Base-by-base conservation (phyloP, 495 filamentous ascomycete genomes). In the Cenococcum geophilum region DNA sequence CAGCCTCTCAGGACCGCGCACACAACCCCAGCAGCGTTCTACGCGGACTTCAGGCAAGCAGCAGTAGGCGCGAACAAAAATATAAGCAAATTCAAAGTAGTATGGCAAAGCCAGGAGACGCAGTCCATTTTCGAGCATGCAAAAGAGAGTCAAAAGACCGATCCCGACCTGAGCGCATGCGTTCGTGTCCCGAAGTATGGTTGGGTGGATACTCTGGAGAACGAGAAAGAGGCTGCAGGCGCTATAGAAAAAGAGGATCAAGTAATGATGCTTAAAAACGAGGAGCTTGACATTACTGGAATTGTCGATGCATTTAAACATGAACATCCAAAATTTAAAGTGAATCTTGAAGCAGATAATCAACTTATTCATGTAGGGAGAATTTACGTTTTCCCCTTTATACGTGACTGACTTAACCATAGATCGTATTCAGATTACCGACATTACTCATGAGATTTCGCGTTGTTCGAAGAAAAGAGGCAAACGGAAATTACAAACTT, bases 121-220 rank as follows among this genome's bases (percentile, higher is more conserved):
- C 61, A 68, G 48, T 25, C 40, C 3, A 55, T 68, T 14, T 51
- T 68, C 21, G 45, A 61, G 18, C 51, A 67, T 32, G 37, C 55
- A 11, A 62, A 50, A 36, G 48, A 61, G 35, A 68, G 68, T 52
- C 52, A 37, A 10, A 51, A 55, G 12, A 25, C 32, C 20, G 56
- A 65, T 45, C 1, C 42, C 3, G 59, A 67, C 47, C 48, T 66
- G 1, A 60, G 55, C 36, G 49, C 58, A 2, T 35, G 40, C 22
- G 45, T 42, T 10, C 14, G 55, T 23, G 47, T 71, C 4, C 50
- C 66, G 0, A 48, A 42, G 40, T 68, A 64, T 50, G 68, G 68
- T 21, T 68, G 66, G 66, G 52, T 56, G 43, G 27, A 61, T 6
- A 23, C 14, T 11, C 47, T 57, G 42, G 23, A 32, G 0, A 47